Conservation (phyloP, 441 rosid species). For the Mallotus japonicus region DNA sequence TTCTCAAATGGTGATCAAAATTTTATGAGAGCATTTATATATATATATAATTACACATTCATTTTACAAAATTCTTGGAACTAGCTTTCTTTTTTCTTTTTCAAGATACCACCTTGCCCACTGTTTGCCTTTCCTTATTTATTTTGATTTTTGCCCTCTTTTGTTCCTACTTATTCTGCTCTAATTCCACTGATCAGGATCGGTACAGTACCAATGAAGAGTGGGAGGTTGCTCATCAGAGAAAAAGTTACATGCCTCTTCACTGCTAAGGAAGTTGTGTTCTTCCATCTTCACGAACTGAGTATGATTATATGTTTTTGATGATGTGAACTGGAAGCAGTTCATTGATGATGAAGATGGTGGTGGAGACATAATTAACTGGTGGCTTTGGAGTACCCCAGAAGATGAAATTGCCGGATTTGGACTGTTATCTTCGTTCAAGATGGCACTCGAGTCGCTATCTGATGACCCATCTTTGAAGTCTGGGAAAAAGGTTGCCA, state of each 20-base stretch:
- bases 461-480: conserved; percentile 75
- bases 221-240: conserved; percentile 77
- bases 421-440: conserved; percentile 60
- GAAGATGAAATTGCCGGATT: conserved; percentile 50
- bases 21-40: neutral
- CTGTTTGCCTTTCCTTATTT: conserved; percentile 7
- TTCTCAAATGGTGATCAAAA: conserved; percentile 17
- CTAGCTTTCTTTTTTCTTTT: neutral
- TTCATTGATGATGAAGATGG: conserved; percentile 24
- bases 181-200: conserved; percentile 64
- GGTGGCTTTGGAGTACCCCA: conserved; percentile 34
- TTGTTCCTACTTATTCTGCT: neutral
- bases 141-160: neutral
- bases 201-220: conserved; percentile 72
- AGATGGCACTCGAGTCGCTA: conserved; percentile 78
- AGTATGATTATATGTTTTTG: conserved; percentile 28
- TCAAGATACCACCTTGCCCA: neutral
- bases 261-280: conserved; percentile 73
- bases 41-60: conserved; percentile 5
- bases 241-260: conserved; percentile 78
- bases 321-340: conserved; percentile 39
- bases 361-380: conserved; percentile 32
- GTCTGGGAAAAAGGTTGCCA: conserved; percentile 41
- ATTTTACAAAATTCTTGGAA: conserved; percentile 28
- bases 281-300: conserved; percentile 79